Conservation (phyloP, 257 asterid species). For the Solanum stenotomum region DNA sequence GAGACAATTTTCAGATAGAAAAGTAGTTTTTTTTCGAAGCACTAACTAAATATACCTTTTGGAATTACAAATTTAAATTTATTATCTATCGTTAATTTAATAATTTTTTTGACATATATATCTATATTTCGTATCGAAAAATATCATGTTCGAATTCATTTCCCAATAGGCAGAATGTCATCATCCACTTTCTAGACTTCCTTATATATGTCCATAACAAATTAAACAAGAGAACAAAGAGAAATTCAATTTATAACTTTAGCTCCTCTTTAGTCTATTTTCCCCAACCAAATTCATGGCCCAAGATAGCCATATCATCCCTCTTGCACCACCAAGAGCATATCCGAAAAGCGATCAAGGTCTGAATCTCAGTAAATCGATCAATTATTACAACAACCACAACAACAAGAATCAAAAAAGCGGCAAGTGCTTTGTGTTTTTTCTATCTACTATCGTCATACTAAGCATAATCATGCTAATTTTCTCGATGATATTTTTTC, state of each 20-base stretch:
- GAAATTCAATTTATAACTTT: neutral
- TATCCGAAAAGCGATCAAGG: constrained; percentile 5
- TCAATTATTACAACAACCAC: neutral
- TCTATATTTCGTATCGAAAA: neutral
- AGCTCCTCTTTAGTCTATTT: neutral
- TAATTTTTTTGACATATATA: neutral
- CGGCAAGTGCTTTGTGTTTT: constrained; percentile 40
- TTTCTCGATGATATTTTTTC: constrained; percentile 25
- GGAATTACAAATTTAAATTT: too few relatives aligned
- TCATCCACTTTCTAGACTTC: neutral
- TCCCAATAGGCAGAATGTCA: neutral
- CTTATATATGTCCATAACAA: neutral
- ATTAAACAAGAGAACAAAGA: neutral
- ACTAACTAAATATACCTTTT: too few relatives aligned
- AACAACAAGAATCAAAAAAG: neutral
- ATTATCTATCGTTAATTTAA: too few relatives aligned
- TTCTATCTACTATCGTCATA: constrained; percentile 16
- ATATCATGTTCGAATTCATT: neutral
- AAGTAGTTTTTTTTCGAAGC: too few relatives aligned
- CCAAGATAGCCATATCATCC: constrained; percentile 7
- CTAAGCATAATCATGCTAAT: constrained; percentile 28
- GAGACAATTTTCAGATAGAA: too few relatives aligned
- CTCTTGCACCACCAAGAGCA: constrained; percentile 14
- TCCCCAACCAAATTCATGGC: neutral
- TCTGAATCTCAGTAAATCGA: neutral